Conservation (phyloP, 805 yeast genomes). For the Lipomyces sp. region DNA sequence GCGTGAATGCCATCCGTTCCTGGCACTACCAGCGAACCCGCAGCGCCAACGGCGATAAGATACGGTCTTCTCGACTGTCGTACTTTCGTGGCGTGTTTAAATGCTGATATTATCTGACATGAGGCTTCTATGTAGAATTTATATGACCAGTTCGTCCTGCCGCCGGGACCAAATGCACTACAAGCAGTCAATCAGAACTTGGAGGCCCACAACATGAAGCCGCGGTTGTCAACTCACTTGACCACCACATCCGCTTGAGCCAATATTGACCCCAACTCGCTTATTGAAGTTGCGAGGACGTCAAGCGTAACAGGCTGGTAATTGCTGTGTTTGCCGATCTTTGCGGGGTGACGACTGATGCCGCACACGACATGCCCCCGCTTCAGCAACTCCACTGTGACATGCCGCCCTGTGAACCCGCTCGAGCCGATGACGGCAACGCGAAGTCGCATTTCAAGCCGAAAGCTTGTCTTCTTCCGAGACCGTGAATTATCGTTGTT, state of each 20-base stretch:
- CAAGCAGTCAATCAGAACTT: no score
- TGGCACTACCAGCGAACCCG: conserved; percentile 5
- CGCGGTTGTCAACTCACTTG: conserved; percentile 5
- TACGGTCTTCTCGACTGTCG: not conserved
- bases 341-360: conserved; percentile 2
- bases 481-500: no score
- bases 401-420: conserved; percentile 13
- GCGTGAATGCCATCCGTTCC: conserved; percentile 5
- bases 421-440: conserved; percentile 12
- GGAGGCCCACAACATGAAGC: no score
- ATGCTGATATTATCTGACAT: conserved; percentile 4
- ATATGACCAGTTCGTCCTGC: not conserved
- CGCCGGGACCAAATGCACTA: conserved; percentile 4
- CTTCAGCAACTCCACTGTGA: conserved; percentile 9
- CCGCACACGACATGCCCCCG: conserved; percentile 15
- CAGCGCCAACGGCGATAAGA: conserved; percentile 7
- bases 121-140: conserved; percentile 6
- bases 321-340: not conserved
- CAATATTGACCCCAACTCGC: not conserved
- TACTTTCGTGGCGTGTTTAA: conserved; percentile 4
- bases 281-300: not conserved
- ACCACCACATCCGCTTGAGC: conserved; percentile 6
- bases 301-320: not conserved
- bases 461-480: no score
- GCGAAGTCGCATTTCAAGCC: conserved; percentile 1